Evolutionary conservation across 371 early-diverging fungal species (phyloP).

Genomic region (Lichtheimia ramosa): DNA sequence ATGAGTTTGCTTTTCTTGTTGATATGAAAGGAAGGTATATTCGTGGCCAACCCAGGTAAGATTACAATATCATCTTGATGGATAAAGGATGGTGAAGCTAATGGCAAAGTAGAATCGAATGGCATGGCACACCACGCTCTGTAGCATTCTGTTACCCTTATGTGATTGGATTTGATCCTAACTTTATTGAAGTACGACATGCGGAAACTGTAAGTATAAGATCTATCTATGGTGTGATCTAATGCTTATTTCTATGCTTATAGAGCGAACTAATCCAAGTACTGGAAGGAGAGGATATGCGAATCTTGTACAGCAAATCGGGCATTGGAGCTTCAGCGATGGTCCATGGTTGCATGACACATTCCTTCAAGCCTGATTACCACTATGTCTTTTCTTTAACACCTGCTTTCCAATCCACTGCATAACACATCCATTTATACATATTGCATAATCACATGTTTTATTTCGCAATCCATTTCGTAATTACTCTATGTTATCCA

Average conservation of each 20-base stretch:
- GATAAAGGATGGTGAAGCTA: too few relatives aligned
- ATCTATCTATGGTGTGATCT: background rate
- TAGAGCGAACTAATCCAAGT: conserved; percentile 47
- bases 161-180: conserved; percentile 83
- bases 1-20: conserved; percentile 89
- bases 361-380: conserved; percentile 45
- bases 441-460: background rate
- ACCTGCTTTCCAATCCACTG: background rate
- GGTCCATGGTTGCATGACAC: conserved; percentile 46
- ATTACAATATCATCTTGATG: background rate
- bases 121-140: conserved; percentile 58
- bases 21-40: conserved; percentile 51
- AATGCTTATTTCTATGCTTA: background rate
- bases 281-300: conserved; percentile 36
- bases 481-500: background rate
- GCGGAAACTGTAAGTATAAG: conserved; percentile 68
- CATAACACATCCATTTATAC: background rate
- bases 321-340: conserved; percentile 23
- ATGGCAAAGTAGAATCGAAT: conserved; percentile 24
- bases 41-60: conserved; percentile 10
- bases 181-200: conserved; percentile 87
- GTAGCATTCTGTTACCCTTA: conserved; percentile 79
- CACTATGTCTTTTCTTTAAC: conserved; percentile 41
- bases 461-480: too few relatives aligned
- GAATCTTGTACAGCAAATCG: conserved; percentile 32